Base-by-base conservation (phyloP, 2,329 filamentous ascomycete genomes). In the Xylaria sp. region DNA sequence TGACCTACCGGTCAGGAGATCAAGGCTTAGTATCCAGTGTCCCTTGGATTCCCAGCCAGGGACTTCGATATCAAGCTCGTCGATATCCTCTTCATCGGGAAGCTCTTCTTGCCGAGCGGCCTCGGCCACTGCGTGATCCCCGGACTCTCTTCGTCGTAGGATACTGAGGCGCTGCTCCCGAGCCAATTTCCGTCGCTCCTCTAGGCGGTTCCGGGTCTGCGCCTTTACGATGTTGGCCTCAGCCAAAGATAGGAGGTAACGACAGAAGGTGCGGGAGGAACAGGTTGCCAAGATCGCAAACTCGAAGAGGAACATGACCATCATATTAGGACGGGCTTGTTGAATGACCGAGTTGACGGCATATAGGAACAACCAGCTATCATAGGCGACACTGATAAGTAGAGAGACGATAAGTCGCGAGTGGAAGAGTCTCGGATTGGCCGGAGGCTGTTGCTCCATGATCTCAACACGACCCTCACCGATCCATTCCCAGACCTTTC, bases 301-400 rank as follows among this genome's bases (percentile, higher is more conserved):
- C 74, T 99, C 94, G 68, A 99, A 99, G 4, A 95, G 86, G 70
- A 99, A 99, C 92, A 99, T 97, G 64, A 99, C 92, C 92, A 97
- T 99, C 90, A 99, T 97, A 60, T 95, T 94, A 0, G 93, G 92
- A n/a, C 89, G 83, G 1, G 93, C 91, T 71, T 95, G 87, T 59
- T 90, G 86, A 54, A 97, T 86, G 37, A 97, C 92, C 0, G 89
- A 91, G 34, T 86, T 84, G 62, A 96, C 81, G 60, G 89, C 88
- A 73, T 96, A 97, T 53, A 82, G 82, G 65, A 97, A 85, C 76
- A 99, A 86, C 72, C 83, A 88, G 23, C 86, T 73, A 71, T 96
- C 89, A 76, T 96, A 97, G 13, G 85, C 67, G 60, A 96, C 81
- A 64, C 92, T 93, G 56, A 96, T 75, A 1, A 89, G 70, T 52